phyloP scores from a whole-genome alignment of 768 basidiomycete genomes.

The Cubamyces lactineus region DNA sequence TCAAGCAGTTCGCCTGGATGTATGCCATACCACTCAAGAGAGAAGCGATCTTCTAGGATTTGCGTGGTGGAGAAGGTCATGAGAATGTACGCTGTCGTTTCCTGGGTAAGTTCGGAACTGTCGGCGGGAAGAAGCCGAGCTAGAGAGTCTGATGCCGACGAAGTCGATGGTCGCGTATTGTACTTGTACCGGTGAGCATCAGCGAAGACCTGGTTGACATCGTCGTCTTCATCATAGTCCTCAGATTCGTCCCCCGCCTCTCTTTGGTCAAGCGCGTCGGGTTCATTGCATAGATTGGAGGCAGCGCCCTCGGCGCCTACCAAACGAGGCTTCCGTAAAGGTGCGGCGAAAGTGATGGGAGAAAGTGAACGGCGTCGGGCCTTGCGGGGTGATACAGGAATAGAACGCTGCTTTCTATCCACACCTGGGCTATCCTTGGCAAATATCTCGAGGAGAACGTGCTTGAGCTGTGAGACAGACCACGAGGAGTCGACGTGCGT shows the following conservation, averaged over 20 bases:
- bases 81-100: conserved; percentile 59
- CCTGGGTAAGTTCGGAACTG: conserved; percentile 67
- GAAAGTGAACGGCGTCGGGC: conserved; percentile 49
- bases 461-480: conserved; percentile 66
- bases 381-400: conserved; percentile 31
- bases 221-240: conserved; percentile 36
- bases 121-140: conserved; percentile 60
- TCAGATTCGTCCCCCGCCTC: conserved; percentile 34
- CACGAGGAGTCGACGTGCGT: conserved; percentile 65
- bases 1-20: conserved; percentile 71
- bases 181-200: conserved; percentile 30
- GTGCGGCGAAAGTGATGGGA: conserved; percentile 69
- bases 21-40: conserved; percentile 60
- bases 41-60: conserved; percentile 67
- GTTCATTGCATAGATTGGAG: neutral
- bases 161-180: conserved; percentile 17
- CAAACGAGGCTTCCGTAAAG: conserved; percentile 11
- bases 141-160: conserved; percentile 27
- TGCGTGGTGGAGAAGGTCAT: conserved; percentile 71
- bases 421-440: conserved; percentile 35
- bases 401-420: conserved; percentile 19
- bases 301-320: conserved; percentile 9
- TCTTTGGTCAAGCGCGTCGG: conserved; percentile 26
- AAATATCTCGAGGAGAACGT: conserved; percentile 62
- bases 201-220: conserved; percentile 31